These are phyloP conservation scores for Pyricularia sp. DNA, from an alignment of 2,329 filamentous ascomycete genomes.

Conservation along the genomic window DNA sequence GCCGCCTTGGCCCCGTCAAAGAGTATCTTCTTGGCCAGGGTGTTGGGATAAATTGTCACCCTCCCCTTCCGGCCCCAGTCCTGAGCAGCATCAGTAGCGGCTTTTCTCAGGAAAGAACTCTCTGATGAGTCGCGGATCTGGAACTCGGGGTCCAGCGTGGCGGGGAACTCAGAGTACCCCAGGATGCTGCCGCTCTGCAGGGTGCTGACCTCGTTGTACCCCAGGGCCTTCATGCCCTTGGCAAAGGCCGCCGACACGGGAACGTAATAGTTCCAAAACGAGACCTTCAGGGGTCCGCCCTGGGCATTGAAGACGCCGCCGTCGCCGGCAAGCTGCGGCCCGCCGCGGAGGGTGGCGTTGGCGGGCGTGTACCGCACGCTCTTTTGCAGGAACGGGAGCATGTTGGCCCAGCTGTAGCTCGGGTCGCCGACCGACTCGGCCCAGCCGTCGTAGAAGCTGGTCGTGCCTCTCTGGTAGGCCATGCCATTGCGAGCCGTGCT, in stretches of 20 bases:
- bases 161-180: conserved; percentile 15
- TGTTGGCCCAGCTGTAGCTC: not conserved
- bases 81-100: conserved; percentile 11
- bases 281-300: conserved; percentile 18
- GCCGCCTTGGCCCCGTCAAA: conserved; percentile 4
- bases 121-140: conserved; percentile 18
- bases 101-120: conserved; percentile 23
- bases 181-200: conserved; percentile 31
- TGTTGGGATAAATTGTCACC: conserved; percentile 29
- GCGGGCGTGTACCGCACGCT: not conserved
- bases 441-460: not conserved
- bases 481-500: not conserved
- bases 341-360: conserved; percentile 7
- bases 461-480: not conserved
- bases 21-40: conserved; percentile 21
- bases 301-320: too few relatives aligned
- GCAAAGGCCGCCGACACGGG: conserved; percentile 14
- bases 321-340: too few relatives aligned
- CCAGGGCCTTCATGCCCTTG: conserved; percentile 27
- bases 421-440: not conserved
- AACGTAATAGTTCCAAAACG: conserved; percentile 16
- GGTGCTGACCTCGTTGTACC: conserved; percentile 23
- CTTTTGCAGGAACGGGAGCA: not conserved
- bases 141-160: not conserved
- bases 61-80: conserved; percentile 9